phyloP scores from a whole-genome alignment of 352 stramenopile genomes.

The Pythium biforme region DNA sequence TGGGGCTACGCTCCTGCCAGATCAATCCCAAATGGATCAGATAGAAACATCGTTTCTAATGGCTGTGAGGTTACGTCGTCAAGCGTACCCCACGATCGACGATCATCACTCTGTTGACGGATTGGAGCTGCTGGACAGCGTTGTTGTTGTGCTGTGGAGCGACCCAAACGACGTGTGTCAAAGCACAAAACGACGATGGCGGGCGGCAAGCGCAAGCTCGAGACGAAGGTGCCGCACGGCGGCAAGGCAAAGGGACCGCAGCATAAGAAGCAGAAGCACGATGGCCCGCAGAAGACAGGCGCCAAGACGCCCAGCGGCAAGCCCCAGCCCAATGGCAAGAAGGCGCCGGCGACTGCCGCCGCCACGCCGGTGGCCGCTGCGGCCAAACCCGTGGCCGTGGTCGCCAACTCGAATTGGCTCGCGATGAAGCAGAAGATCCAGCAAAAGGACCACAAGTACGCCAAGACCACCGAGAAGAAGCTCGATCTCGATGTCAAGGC shows the following conservation, averaged over 20 bases:
- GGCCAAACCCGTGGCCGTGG: constrained; percentile 25
- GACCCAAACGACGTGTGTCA: constrained; percentile 3
- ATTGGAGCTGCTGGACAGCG: constrained; percentile 21
- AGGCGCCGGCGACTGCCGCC: constrained; percentile 23
- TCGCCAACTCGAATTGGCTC: constrained; percentile 69
- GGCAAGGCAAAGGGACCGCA: constrained; percentile 2
- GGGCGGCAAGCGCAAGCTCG: constrained; percentile 29
- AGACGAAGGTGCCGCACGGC: background rate
- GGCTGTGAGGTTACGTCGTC: background rate
- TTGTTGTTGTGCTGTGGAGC: constrained; percentile 17
- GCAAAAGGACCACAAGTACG: constrained; percentile 31
- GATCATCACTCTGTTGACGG: constrained; percentile 23
- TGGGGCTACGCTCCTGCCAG: no score
- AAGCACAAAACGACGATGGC: background rate
- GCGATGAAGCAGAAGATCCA: constrained; percentile 76
- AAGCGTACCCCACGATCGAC: constrained; percentile 2
- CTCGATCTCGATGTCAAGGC: constrained; percentile 35
- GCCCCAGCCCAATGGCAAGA: constrained; percentile 1
- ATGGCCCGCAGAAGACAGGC: no score
- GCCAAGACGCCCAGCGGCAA: no score
- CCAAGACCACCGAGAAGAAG: constrained; percentile 32
- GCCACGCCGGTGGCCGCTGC: no score
- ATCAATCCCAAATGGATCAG: no score
- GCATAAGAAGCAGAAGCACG: constrained; percentile 31
- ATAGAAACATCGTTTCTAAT: background rate